Base-by-base conservation (phyloP, 306 rosid genomes). In the Lotus japonicus region DNA sequence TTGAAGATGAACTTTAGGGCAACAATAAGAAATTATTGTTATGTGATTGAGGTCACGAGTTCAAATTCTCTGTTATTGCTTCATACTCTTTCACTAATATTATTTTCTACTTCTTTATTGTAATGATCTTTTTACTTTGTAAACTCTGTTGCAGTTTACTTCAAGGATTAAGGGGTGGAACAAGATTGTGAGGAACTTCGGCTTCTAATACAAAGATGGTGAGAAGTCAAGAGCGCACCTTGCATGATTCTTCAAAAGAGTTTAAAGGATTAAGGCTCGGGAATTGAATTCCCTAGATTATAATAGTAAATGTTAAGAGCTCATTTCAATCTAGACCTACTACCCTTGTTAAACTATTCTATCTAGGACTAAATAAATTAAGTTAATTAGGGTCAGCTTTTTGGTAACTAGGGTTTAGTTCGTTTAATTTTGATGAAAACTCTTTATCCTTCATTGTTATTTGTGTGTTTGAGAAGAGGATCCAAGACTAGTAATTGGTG, bases 141-240 rank as follows among this genome's bases (percentile, higher is more conserved):
- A n/a, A 31, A 11, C 9, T 11, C 9, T 31, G 2, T 77, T 51
- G 82, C 79, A 79, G 90, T 12, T 85, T 70, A 54, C 46, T 48
- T 66, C 81, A 36, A 68, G 78, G 36, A 74, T 19, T 41, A 66
- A 64, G 54, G 54, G 52, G 26, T 21, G 26, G 75, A 35, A n/a
- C 19, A 65, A 50, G 80, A 71, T 63, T 52, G 35, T 64, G 81
- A 75, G 77, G 82, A 76, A 72, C 17, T 66, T 82, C 50, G 72
- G 81, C 72, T 21, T 21, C n/a, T n/a, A n/a, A n/a, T n/a, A n/a
- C 15, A 44, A 70, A 54, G 60, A 50, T 60, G 77, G 75, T 77
- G 73, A 79, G 95, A 85, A 90, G 99, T 90, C 99, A 94, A 94
- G 99, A 94, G 81, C 99, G 99, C 95, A 94, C 99, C 99, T 83